Base-by-base conservation (phyloP, 2,329 filamentous ascomycete species). In the Fusarium sp. region DNA sequence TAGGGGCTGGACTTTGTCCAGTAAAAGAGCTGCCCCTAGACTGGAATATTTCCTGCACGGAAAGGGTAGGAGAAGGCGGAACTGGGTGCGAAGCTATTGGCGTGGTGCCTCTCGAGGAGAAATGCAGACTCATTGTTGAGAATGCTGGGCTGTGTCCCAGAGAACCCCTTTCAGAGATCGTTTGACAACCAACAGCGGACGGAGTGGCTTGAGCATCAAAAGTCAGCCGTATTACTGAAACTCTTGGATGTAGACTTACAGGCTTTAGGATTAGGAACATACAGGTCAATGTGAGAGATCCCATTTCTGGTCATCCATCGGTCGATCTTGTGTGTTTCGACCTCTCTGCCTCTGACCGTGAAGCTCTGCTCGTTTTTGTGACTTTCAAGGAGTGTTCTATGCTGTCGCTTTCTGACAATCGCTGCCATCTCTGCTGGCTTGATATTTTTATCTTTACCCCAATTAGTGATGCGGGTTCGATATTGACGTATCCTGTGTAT, bases 401-500 rank as follows among this genome's bases (percentile, higher is more conserved):
- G 27, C 3, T 61, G 45, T 1, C 25, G 25, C 2, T 61, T 61
- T 2, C 58, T 6, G 17, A 7, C 55, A 1, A 61, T 45, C 2
- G 55, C 39, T 3, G 9, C 3, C 58, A 61, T 61, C n/a, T 61
- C 58, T 0, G 0, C 2, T 4, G 23, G 4, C 2, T 61, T 61
- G 39, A 61, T 1, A 2, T 61, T 61, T 6, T 61, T 61, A 17
- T 61, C 58, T n/a, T 45, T 45, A 0, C 27, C 39, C 58, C 58
- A 61, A 15, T 43, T 18, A 4, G 6, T 25, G 8, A 61, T 52
- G 0, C 58, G 45, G 1, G 1, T 36, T 4, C 10, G 55, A 23
- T 45, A 61, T 3, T 61, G 58, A 1, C 58, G 21, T 4, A 14
- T 0, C 10, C 57, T 60, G 14, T n/a, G n/a, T 31, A 33, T 8